Percentiles rank a stretch among this genome's conserved stretches.
Conservation (phyloP, 2,329 filamentous ascomycete genomes). For the Botrytis pseudocinerea region DNA sequence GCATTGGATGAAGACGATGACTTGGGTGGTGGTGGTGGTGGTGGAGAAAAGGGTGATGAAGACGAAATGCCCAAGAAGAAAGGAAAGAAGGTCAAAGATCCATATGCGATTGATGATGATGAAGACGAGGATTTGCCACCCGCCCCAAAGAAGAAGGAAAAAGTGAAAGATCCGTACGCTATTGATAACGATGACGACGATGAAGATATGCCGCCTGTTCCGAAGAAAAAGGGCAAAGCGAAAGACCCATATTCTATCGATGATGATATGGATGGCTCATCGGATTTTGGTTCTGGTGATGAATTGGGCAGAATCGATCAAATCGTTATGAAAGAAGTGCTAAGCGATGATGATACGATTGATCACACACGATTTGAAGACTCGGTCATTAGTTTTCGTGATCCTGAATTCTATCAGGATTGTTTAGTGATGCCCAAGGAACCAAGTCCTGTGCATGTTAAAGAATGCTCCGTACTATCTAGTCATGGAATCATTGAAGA, state of each 20-base stretch:
- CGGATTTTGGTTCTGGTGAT: slow-evolving; percentile 10
- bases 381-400: slow-evolving; percentile 30
- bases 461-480: slow-evolving; percentile 12
- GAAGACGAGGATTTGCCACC: slow-evolving; percentile 13
- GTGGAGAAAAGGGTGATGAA: not conserved
- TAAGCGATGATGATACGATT: slow-evolving; percentile 15
- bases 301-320: slow-evolving; percentile 9
- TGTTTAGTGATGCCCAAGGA: slow-evolving; percentile 28
- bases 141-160: slow-evolving; percentile 3
- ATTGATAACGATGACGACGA: not conserved
- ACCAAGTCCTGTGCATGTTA: slow-evolving; percentile 9
- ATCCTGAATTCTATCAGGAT: slow-evolving; percentile 38
- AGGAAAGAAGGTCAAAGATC: slow-evolving; percentile 12
- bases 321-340: slow-evolving; percentile 16
- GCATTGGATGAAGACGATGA: slow-evolving; percentile 20
- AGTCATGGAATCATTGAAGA: slow-evolving; percentile 19
- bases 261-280: slow-evolving; percentile 15
- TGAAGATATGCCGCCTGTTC: slow-evolving; percentile 1
- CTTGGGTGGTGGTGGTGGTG: not conserved
- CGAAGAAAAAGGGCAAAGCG: slow-evolving; percentile 9
- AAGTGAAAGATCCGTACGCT: slow-evolving; percentile 17
- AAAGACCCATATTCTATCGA: not conserved
- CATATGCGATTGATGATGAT: slow-evolving; percentile 11
- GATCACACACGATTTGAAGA: slow-evolving; percentile 15
- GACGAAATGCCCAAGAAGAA: not conserved